phyloP scores from a whole-genome alignment of 192 early-diverging fungal genomes.

The Piromyces sp. region DNA sequence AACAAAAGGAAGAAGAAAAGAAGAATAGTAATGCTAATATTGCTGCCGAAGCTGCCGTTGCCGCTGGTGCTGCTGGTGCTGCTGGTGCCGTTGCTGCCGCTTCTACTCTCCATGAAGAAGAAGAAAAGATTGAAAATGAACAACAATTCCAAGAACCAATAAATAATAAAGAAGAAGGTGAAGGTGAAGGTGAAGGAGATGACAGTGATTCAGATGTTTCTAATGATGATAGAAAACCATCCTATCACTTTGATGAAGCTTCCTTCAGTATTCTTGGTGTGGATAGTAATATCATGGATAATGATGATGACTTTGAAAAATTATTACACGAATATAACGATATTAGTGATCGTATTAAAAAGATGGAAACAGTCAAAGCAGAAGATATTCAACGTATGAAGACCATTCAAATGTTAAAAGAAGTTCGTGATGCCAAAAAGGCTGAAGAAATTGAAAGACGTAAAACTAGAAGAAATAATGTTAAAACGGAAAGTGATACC shows the following conservation, averaged over 20 bases:
- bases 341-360: background rate
- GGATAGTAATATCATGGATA: background rate
- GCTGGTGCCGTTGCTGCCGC: background rate
- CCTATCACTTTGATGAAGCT: no score
- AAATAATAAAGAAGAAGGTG: no score
- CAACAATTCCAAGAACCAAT: no score
- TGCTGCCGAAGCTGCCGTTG: background rate
- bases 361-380: background rate
- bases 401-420: background rate
- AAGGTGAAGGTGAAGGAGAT: no score
- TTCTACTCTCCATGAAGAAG: no score
- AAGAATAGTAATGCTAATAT: background rate
- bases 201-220: background rate
- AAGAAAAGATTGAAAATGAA: no score
- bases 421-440: no score
- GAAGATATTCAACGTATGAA: background rate
- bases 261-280: no score
- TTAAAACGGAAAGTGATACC: no score
- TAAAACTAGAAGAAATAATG: no score
- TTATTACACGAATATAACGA: background rate
- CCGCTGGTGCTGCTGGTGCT: background rate
- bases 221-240: background rate
- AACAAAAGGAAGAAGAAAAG: background rate
- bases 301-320: background rate
- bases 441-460: no score